A percentile compares a stretch with the other conserved stretches of the same genome.
These are phyloP conservation scores for Hanseniaspora osmophila DNA, from an alignment of 805 yeast species.

Conservation along the genomic window DNA sequence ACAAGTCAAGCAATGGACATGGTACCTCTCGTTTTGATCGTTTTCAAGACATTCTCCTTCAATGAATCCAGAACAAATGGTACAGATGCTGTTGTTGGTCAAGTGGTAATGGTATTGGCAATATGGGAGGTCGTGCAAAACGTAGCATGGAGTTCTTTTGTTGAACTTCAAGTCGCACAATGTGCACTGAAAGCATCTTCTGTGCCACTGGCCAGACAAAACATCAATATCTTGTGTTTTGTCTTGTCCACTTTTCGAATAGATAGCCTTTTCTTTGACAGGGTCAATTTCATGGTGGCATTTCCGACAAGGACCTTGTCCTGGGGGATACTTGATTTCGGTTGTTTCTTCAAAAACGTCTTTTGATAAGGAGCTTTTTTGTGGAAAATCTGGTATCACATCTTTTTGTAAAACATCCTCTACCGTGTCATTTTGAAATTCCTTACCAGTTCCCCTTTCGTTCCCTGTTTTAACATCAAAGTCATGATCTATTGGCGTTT, in stretches of 20 bases:
- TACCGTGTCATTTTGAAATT: too few species aligned
- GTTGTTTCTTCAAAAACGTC: too few species aligned
- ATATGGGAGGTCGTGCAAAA: constrained; percentile 63
- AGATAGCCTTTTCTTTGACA: constrained; percentile 44
- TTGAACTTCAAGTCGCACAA: constrained; percentile 44
- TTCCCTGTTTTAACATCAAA: too few species aligned
- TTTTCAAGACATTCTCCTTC: constrained; percentile 86
- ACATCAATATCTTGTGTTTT: neutral
- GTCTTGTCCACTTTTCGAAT: constrained; percentile 55
- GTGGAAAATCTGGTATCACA: too few species aligned
- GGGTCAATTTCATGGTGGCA: constrained; percentile 39
- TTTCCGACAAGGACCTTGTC: constrained; percentile 70
- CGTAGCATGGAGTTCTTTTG: constrained; percentile 58
- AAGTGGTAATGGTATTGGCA: constrained; percentile 68
- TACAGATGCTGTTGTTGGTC: constrained; percentile 63
- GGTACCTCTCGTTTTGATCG: constrained; percentile 59
- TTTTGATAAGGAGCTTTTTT: too few species aligned
- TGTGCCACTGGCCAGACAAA: constrained; percentile 86
- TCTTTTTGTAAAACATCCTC: too few species aligned
- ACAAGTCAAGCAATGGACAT: constrained; percentile 60
- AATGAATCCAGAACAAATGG: constrained; percentile 55
- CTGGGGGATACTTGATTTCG: constrained; percentile 36
- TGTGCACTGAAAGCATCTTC: constrained; percentile 67
- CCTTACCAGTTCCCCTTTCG: neutral
- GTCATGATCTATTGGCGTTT: neutral